These are phyloP conservation scores for Aspergillus sp. DNA, from an alignment of 2,329 filamentous ascomycete genomes.

Conservation along the genomic window DNA sequence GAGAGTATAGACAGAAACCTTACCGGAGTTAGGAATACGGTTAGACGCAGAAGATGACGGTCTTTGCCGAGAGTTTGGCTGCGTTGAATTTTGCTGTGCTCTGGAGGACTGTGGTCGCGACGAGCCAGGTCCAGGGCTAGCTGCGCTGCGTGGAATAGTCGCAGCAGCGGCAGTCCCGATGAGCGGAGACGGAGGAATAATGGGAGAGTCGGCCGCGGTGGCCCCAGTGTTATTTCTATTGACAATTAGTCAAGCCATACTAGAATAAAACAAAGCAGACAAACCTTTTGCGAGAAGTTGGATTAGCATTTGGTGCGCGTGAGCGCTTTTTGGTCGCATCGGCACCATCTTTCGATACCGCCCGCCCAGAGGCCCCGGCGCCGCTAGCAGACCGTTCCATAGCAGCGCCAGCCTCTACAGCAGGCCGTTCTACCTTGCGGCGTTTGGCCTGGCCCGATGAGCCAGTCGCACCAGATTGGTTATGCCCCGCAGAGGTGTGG, in stretches of 20 bases:
- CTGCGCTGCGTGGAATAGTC: constrained; percentile 55
- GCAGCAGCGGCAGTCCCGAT: constrained; percentile 67
- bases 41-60: constrained; percentile 62
- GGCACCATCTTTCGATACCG: constrained; percentile 62
- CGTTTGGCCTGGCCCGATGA: constrained; percentile 63
- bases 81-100: constrained; percentile 72
- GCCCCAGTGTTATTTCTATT: constrained; percentile 49
- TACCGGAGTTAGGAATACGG: constrained; percentile 57
- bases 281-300: constrained; percentile 71
- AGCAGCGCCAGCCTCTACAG: constrained; percentile 32
- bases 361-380: constrained; percentile 31
- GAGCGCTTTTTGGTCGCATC: constrained; percentile 70
- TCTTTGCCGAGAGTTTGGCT: constrained; percentile 58
- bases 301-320: constrained; percentile 68
- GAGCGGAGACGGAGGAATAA: constrained; percentile 73
- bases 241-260: not conserved
- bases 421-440: constrained; percentile 73
- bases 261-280: not conserved
- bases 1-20: constrained; percentile 22
- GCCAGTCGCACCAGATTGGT: constrained; percentile 55
- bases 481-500: constrained; percentile 16
- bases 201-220: constrained; percentile 63
- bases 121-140: constrained; percentile 61
- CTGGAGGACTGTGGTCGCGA: constrained; percentile 67
- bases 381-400: constrained; percentile 45